Evolutionary conservation across 331 rosid genomes (phyloP).

Genomic region (Saraca asoca): DNA sequence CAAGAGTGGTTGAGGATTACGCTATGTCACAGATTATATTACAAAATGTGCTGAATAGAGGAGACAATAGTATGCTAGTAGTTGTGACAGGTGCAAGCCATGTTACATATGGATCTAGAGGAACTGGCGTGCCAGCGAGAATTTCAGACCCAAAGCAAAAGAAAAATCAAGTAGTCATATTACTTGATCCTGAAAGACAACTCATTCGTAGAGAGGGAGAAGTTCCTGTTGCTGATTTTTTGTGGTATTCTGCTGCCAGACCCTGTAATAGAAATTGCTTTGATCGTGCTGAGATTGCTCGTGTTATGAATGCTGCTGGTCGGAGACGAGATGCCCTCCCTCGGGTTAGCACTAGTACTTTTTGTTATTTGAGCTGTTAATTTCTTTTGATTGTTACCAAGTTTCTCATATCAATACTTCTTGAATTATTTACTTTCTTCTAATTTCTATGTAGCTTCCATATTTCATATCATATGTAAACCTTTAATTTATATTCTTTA

Average conservation of each 20-base stretch:
- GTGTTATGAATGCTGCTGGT: conserved; percentile 99
- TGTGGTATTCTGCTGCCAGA: conserved; percentile 98
- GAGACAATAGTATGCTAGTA: conserved; percentile 63
- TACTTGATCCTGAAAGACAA: conserved; percentile 96
- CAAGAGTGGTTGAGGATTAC: conserved; percentile 88
- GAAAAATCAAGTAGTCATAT: conserved; percentile 85
- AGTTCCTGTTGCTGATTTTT: conserved; percentile 90
- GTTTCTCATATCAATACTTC: too few species aligned
- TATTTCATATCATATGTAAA: too few species aligned
- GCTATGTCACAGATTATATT: conserved; percentile 73
- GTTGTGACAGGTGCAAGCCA: conserved; percentile 97
- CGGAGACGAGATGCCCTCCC: conserved; percentile 92
- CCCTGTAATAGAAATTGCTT: conserved; percentile 91
- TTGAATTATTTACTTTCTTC: too few species aligned
- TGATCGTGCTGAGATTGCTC: conserved; percentile 97
- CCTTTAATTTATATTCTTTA: too few species aligned
- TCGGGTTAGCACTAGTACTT: conserved; percentile 59
- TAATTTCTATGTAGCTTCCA: too few species aligned
- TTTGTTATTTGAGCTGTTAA: not conserved
- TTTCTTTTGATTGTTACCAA: too few species aligned
- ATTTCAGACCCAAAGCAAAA: conserved; percentile 74
- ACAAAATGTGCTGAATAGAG: conserved; percentile 71
- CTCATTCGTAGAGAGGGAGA: conserved; percentile 87
- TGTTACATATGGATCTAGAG: conserved; percentile 81
- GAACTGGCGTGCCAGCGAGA: conserved; percentile 94